Base-by-base conservation (phyloP, 2,329 filamentous ascomycete genomes). In the Alternaria gansuensis region DNA sequence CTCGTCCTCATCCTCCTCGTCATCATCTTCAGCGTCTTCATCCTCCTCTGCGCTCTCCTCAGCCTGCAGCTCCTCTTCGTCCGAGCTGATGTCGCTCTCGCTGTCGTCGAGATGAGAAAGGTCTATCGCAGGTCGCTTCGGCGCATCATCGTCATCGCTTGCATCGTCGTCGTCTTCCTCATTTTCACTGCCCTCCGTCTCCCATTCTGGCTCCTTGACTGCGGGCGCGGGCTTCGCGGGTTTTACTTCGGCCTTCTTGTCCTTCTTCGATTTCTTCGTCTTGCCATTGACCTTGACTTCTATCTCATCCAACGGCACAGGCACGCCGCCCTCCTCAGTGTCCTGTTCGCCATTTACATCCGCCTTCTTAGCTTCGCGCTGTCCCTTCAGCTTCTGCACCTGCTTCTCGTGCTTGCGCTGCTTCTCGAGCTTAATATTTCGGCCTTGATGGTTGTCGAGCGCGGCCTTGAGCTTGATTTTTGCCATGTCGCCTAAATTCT, bases 361-460 rank as follows among this genome's bases (percentile, higher is more conserved):
- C 9, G 58, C 52, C 39, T 45, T 48, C 26, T 24, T 4, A 24
- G 40, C 43, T 8, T 57, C 33, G 26, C 45, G 37, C 58, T 63
- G 53, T 36, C 56, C 44, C 40, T 63, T 61, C 17, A 40, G 54
- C 34, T 63, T 63, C 14, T 49, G 46, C 21, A 36, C 61, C 40
- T 63, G 48, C 28, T 62, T 63, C 44, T 62, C 61, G 29, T 59
- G 31, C 51, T 63, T 63, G 58, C 59, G 59, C 61, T 63, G 90
- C 77, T 91, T 88, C 77, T 94, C 91, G 52, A 92, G 84, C 64
- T 90, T 88, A 62, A 90, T 89, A 67, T 95, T 89, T 46, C 84
- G 80, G 29, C 86, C 85, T 72, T 85, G 83, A 58, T 85, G 79
- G 52, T 82, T 80, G 65, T 88, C 84, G 23, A 89, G 82, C 45